Conservation (phyloP, 495 filamentous ascomycete species). For the Margaritispora aquatica region DNA sequence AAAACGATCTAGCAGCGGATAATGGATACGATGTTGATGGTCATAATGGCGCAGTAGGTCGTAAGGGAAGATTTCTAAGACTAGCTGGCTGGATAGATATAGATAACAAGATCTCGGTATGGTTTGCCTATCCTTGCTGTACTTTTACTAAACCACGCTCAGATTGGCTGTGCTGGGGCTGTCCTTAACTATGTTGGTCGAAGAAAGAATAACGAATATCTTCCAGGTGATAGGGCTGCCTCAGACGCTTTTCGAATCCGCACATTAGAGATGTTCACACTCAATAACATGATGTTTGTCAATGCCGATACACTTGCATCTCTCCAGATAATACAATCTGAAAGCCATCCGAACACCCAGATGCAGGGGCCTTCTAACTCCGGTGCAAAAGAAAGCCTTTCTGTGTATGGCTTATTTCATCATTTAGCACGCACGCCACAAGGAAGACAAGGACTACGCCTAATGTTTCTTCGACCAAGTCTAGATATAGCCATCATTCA, state of each 20-base stretch:
- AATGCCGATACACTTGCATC: slow-evolving; percentile 73
- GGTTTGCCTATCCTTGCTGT: not conserved
- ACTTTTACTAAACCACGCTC: not conserved
- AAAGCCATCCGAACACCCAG: slow-evolving; percentile 79
- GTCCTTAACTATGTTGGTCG: slow-evolving; percentile 74
- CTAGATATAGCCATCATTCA: slow-evolving; percentile 59
- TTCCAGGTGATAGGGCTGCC: slow-evolving; percentile 46
- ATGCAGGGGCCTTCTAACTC: slow-evolving; percentile 69
- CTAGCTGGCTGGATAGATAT: slow-evolving; percentile 71
- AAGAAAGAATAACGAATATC: slow-evolving; percentile 52
- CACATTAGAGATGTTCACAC: slow-evolving; percentile 69
- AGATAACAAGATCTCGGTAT: slow-evolving; percentile 62
- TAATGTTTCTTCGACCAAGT: slow-evolving; percentile 81
- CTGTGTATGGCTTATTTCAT: slow-evolving; percentile 77
- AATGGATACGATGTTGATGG: not conserved
- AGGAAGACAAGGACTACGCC: slow-evolving; percentile 67
- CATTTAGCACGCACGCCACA: slow-evolving; percentile 75
- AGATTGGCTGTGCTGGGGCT: slow-evolving; percentile 73
- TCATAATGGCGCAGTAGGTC: slow-evolving; percentile 11
- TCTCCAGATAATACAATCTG: slow-evolving; percentile 79
- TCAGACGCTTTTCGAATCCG: slow-evolving; percentile 50
- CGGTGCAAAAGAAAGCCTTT: slow-evolving; percentile 82
- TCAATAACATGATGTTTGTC: slow-evolving; percentile 78
- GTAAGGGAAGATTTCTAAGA: slow-evolving; percentile 62
- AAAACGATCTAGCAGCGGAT: slow-evolving; percentile 29